Evolutionary conservation across 2,329 filamentous ascomycete genomes (phyloP).

Genomic region (Fusarium stilboides): DNA sequence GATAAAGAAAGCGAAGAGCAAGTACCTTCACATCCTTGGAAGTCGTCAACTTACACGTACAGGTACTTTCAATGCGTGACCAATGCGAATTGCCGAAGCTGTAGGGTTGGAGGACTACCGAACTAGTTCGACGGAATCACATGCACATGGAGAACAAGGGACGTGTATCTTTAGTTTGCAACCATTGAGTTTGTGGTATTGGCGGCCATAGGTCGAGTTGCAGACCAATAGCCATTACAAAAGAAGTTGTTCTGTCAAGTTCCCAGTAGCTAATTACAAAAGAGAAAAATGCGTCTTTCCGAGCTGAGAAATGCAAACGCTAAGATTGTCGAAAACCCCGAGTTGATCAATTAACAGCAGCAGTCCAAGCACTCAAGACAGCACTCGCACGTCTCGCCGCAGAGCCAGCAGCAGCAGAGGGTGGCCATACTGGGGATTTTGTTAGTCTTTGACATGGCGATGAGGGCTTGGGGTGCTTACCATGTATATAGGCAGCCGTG

Average conservation of each 20-base stretch:
- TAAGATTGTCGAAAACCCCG: background rate
- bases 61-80: slow-evolving; percentile 57
- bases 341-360: slow-evolving; percentile 53
- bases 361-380: slow-evolving; percentile 60
- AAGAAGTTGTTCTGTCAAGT: slow-evolving; percentile 2
- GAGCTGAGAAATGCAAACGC: slow-evolving; percentile 18
- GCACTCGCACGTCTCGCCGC: slow-evolving; percentile 61
- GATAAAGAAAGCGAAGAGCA: slow-evolving; percentile 53
- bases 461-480: slow-evolving; percentile 39
- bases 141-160: background rate
- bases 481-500: slow-evolving; percentile 60
- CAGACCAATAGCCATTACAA: slow-evolving; percentile 10
- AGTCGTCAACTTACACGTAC: background rate
- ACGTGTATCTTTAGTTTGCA: background rate
- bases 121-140: background rate
- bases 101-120: slow-evolving; percentile 7
- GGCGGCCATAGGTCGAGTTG: slow-evolving; percentile 3
- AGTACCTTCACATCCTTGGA: background rate
- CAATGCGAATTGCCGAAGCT: slow-evolving; percentile 50
- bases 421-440: slow-evolving; percentile 54
- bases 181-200: slow-evolving; percentile 29
- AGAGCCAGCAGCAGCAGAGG: slow-evolving; percentile 62
- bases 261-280: slow-evolving; percentile 9
- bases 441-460: background rate
- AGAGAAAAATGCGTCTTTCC: slow-evolving; percentile 7